A percentile compares a stretch with the other conserved stretches of the same genome.
phyloP scores from a whole-genome alignment of 768 basidiomycete genomes.

The Hericium coralloides region DNA sequence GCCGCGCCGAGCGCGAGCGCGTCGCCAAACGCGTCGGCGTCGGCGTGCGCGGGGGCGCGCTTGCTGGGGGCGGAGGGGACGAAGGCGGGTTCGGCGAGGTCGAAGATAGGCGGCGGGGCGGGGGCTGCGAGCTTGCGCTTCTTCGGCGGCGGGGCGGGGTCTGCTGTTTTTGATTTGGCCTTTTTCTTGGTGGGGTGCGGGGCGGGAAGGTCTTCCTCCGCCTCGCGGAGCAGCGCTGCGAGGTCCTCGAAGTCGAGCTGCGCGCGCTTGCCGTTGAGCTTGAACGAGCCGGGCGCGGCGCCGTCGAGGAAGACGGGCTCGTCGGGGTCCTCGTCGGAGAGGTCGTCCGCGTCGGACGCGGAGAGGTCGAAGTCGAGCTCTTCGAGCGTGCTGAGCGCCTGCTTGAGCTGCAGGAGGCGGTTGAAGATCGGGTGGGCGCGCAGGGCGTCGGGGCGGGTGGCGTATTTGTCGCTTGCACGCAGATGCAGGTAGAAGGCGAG shows the following conservation, averaged over 20 bases:
- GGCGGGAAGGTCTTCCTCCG: constrained; percentile 13
- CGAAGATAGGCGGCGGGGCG: constrained; percentile 41
- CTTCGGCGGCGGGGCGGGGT: constrained; percentile 35
- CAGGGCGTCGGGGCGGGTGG: constrained; percentile 50
- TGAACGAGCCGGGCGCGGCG: constrained; percentile 10
- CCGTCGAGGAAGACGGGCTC: constrained; percentile 35
- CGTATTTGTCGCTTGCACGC: constrained; percentile 59
- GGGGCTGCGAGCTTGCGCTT: constrained; percentile 47
- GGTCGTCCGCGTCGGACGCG: constrained; percentile 31
- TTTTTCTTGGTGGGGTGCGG: constrained; percentile 17
- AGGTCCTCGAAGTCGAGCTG: constrained; percentile 10
- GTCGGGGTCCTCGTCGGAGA: constrained; percentile 35
- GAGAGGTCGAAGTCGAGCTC: constrained; percentile 66
- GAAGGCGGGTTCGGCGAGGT: constrained; percentile 77
- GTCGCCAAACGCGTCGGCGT: constrained; percentile 62
- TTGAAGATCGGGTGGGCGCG: constrained; percentile 63
- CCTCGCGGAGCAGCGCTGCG: constrained; percentile 8
- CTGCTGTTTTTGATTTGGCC: not conserved
- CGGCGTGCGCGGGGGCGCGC: constrained; percentile 12
- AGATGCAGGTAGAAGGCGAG: constrained; percentile 91
- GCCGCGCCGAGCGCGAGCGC: constrained; percentile 52
- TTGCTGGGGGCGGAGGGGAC: constrained; percentile 17
- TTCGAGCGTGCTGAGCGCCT: constrained; percentile 73
- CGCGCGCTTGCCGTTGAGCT: constrained; percentile 1
- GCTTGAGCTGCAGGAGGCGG: constrained; percentile 76